Base-by-base conservation (phyloP, 2,329 filamentous ascomycete genomes). In the Fusarium acutatum region DNA sequence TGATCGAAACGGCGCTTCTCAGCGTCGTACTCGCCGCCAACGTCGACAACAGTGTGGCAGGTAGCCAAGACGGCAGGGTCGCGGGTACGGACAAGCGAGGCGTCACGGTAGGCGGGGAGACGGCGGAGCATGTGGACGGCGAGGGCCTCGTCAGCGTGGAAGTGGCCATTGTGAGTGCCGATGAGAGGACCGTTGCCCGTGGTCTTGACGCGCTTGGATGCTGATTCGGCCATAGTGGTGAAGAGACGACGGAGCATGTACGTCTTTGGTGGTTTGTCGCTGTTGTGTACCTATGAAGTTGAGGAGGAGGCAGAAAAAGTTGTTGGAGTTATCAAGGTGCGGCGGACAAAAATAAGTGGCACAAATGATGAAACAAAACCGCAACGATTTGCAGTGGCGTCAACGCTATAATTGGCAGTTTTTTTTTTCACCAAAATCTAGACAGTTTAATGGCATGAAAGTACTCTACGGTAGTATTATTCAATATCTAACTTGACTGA, bases 111-210 rank as follows among this genome's bases (percentile, higher is more conserved):
- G 67, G 91, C 85, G 28, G 96, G 96, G 24, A 98, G 92, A 64
- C 93, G 89, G 74, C 95, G 94, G 77, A 99, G 93, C 88, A 99
- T 94, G 87, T 97, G 95, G 74, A 99, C 95, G 66, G 96, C 96
- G 47, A 99, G 91, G 69, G 96, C 96, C 86, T 99, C 96, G 83
- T 99, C 96, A 82, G 96, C 96, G 86, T 99, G 96, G 89, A 99
- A 99, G 87, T 98, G 95, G 77, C 96, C 96, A 85, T 93, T 98
- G 89, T 99, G 96, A 35, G 96, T 99, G 80, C 95, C 96, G 81
- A 98, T 97, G 77, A 91, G 84, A 73, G 92, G 75, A 49, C 78
- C 78, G 37, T 89, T 87, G 77, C 78, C 77, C 35, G 89, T 87
- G 77, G 92, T 94, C 88, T 97, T 97, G 82, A 97, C 85, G 83